Conservation (phyloP, 2,329 filamentous ascomycete species). For the Penicillium sclerotiorum region DNA sequence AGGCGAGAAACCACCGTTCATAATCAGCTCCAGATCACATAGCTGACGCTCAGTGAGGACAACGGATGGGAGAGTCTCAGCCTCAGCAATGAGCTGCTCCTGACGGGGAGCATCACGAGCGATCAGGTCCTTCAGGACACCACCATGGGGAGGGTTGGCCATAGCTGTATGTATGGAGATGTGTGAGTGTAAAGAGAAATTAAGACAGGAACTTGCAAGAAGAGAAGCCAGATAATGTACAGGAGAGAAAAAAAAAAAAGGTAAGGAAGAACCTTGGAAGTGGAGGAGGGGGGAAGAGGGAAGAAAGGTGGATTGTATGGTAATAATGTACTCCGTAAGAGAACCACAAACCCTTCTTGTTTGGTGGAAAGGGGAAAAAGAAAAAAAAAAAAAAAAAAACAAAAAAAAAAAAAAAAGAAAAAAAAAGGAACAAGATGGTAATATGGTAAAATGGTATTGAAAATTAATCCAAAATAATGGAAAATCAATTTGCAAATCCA, state of each 20-base stretch:
- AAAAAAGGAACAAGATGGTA: not conserved
- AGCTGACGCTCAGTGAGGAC: slow-evolving; percentile 90
- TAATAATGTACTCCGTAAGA: not conserved
- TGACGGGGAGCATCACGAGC: slow-evolving; percentile 87
- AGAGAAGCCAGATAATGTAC: slow-evolving; percentile 7
- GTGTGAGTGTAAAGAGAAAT: not conserved
- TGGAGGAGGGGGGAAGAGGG: slow-evolving; percentile 1
- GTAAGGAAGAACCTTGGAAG: slow-evolving; percentile 6
- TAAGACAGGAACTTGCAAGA: slow-evolving; percentile 9
- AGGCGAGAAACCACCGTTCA: slow-evolving; percentile 97
- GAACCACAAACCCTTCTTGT: no score
- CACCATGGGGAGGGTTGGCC: slow-evolving; percentile 73
- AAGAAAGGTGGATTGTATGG: not conserved
- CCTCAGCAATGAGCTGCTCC: slow-evolving; percentile 76
- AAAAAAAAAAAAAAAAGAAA: not conserved
- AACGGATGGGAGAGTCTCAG: slow-evolving; percentile 82
- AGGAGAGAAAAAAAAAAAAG: slow-evolving; percentile 11
- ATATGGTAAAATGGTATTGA: no score
- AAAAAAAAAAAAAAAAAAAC: not conserved
- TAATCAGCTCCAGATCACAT: slow-evolving; percentile 94
- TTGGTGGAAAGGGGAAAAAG: slow-evolving; percentile 7
- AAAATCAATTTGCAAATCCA: no score
- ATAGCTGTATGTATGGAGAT: slow-evolving; percentile 32
- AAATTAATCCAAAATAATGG: no score
- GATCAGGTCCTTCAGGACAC: slow-evolving; percentile 95